These are phyloP conservation scores for Schizonepeta tenuifolia DNA, from an alignment of 257 asterid species.

Conservation along the genomic window DNA sequence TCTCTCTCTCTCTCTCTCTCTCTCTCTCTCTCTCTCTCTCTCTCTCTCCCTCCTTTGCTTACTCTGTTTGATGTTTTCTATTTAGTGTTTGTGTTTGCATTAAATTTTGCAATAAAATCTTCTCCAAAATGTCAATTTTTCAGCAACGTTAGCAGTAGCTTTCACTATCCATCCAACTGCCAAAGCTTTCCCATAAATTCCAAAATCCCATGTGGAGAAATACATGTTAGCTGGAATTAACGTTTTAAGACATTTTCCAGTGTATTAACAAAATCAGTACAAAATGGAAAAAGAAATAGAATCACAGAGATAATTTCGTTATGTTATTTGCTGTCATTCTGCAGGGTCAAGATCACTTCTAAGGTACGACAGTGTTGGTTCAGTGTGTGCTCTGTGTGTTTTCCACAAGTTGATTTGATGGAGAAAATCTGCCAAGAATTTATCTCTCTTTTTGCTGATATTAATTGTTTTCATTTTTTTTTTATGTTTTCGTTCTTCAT, in stretches of 20 bases:
- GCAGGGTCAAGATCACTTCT: constrained; percentile 22
- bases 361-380: constrained; percentile 6
- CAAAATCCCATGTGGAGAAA: constrained; percentile 29
- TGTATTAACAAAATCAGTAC: not conserved
- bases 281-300: not conserved
- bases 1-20: not conserved
- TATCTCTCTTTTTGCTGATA: not conserved
- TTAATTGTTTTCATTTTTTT: not conserved
- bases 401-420: not conserved
- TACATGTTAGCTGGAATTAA: constrained; percentile 36
- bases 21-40: constrained; percentile 4
- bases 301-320: not conserved
- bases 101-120: constrained; percentile 8
- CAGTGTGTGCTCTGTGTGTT: not conserved
- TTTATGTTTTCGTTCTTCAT: not conserved
- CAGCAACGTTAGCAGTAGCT: constrained; percentile 4
- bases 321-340: not conserved
- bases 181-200: constrained; percentile 33
- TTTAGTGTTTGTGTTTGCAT: not conserved
- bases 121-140: not conserved
- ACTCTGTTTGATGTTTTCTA: not conserved
- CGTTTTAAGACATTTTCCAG: constrained; percentile 25
- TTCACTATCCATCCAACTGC: constrained; percentile 36
- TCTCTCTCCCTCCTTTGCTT: not conserved
- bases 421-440: not conserved